These are phyloP conservation scores for Gossypium ekmanianum DNA, from an alignment of 345 rosid genomes.

Conservation along the genomic window DNA sequence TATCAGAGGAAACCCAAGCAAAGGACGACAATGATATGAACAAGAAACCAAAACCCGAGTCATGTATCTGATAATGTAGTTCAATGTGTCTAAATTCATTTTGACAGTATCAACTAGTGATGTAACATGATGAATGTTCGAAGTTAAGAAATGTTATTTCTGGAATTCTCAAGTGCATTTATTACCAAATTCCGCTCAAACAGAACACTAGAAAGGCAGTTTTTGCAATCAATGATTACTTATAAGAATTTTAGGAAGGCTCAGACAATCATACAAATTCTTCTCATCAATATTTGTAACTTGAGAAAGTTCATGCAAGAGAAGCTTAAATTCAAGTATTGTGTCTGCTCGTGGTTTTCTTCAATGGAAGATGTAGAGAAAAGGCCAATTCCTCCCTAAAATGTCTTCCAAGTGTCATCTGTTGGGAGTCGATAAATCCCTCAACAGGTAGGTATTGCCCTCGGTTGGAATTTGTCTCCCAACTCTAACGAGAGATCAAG, in stretches of 20 bases:
- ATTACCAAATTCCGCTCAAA: neutral
- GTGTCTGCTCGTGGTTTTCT: neutral
- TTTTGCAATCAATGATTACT: neutral
- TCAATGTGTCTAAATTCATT: neutral
- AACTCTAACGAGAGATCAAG: no score
- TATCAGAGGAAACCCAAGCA: neutral
- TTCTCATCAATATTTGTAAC: neutral
- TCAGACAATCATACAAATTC: neutral
- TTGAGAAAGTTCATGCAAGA: neutral
- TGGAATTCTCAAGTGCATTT: neutral
- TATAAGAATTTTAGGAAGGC: neutral
- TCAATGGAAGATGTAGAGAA: neutral
- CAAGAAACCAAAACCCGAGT: neutral
- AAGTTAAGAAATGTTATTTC: neutral
- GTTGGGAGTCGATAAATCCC: no score
- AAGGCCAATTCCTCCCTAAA: no score
- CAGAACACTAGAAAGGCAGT: neutral
- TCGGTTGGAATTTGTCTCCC: no score
- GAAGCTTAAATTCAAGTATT: neutral
- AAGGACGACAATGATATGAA: slow-evolving; percentile 3
- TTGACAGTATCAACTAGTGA: neutral
- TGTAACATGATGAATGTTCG: neutral
- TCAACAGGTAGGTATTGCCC: no score
- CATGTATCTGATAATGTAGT: neutral
- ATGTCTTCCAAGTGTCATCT: no score